Evolutionary conservation across 768 basidiomycete species (phyloP).

Genomic region (Trametes coccinea): DNA sequence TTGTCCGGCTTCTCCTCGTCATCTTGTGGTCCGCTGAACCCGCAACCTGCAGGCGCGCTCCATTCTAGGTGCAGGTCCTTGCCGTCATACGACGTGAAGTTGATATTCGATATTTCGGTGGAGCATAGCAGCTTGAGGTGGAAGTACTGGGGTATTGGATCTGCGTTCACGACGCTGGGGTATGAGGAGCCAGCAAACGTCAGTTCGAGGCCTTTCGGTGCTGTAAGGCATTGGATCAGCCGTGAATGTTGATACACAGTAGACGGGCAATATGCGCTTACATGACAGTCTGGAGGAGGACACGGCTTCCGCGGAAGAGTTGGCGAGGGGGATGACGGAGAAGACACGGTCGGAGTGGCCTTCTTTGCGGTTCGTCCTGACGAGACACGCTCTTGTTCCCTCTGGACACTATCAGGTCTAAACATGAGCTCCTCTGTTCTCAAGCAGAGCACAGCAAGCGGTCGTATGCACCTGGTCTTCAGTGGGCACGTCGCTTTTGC

Average conservation of each 20-base stretch:
- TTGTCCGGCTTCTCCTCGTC: conserved; percentile 36
- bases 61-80: conserved; percentile 59
- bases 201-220: conserved; percentile 60
- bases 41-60: conserved; percentile 62
- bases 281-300: conserved; percentile 34
- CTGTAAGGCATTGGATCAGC: not conserved
- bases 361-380: conserved; percentile 60
- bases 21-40: conserved; percentile 30
- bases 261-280: conserved; percentile 36
- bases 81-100: conserved; percentile 62
- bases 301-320: conserved; percentile 33
- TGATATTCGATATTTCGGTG: conserved; percentile 44
- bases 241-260: not conserved
- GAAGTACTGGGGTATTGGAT: conserved; percentile 55
- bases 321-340: conserved; percentile 75
- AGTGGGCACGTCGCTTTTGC: conserved; percentile 45
- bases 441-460: not conserved
- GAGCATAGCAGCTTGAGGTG: conserved; percentile 63
- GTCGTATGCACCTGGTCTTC: conserved; percentile 66
- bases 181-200: conserved; percentile 62
- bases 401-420: conserved; percentile 53
- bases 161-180: conserved; percentile 47
- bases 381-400: conserved; percentile 76
- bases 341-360: conserved; percentile 59
- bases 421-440: not conserved